phyloP scores from a whole-genome alignment of 805 yeast genomes.

The Hermanozyma aechmeae region DNA sequence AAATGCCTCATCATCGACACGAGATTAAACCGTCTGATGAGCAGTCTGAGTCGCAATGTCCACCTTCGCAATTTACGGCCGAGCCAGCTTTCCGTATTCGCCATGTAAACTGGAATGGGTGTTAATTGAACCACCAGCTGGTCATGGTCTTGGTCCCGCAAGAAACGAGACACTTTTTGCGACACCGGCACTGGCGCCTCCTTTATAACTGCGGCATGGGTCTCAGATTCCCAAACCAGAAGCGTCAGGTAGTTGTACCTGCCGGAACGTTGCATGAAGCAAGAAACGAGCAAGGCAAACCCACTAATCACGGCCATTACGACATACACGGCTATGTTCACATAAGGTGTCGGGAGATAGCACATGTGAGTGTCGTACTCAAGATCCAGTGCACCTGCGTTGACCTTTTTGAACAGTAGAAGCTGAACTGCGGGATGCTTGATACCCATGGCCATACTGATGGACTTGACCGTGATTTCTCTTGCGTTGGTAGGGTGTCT shows the following conservation, averaged over 20 bases:
- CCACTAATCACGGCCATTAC: slow-evolving; percentile 24
- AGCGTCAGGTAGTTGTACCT: slow-evolving; percentile 19
- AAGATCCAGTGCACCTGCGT: slow-evolving; percentile 4
- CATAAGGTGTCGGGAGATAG: slow-evolving; percentile 38
- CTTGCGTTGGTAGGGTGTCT: slow-evolving; percentile 8
- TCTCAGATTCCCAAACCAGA: slow-evolving; percentile 4
- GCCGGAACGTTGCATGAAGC: slow-evolving; percentile 16
- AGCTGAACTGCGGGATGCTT: slow-evolving; percentile 33
- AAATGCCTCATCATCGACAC: too few relatives aligned
- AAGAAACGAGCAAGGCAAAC: slow-evolving; percentile 18
- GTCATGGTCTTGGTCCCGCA: slow-evolving; percentile 20
- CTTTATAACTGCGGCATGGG: slow-evolving; percentile 4
- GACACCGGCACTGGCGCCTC: slow-evolving; percentile 7
- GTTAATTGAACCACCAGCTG: too few relatives aligned
- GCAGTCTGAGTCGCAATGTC: too few relatives aligned
- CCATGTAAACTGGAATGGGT: too few relatives aligned
- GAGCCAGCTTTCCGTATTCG: too few relatives aligned
- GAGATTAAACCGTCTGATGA: too few relatives aligned
- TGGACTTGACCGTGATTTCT: slow-evolving; percentile 31
- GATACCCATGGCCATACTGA: slow-evolving; percentile 34
- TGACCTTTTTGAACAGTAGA: slow-evolving; percentile 13
- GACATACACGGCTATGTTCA: slow-evolving; percentile 29
- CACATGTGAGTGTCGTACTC: slow-evolving; percentile 32
- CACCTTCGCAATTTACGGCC: too few relatives aligned
- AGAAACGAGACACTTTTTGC: slow-evolving; percentile 20